Evolutionary conservation across 768 basidiomycete genomes (phyloP).

Genomic region (Mycena albidolilacea): DNA sequence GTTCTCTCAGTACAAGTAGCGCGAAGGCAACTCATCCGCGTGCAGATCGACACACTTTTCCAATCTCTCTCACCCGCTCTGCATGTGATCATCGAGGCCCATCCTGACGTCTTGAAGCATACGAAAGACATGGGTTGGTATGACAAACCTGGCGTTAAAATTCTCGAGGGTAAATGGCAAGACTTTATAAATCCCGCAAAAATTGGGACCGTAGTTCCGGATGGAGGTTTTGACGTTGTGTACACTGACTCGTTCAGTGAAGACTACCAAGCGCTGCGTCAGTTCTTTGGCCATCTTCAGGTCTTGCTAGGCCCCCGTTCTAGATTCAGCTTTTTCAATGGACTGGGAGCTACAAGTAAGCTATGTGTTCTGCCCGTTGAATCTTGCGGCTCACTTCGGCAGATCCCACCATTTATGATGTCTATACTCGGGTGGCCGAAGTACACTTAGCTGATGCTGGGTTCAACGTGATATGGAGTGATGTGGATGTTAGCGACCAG

Average conservation of each 20-base stretch:
- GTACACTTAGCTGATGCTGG: constrained; percentile 89
- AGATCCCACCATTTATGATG: constrained; percentile 93
- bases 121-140: constrained; percentile 88
- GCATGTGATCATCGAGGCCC: constrained; percentile 96
- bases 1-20: constrained; percentile 44
- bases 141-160: constrained; percentile 78
- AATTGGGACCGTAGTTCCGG: constrained; percentile 58
- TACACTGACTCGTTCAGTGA: constrained; percentile 97
- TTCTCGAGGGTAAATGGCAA: constrained; percentile 96
- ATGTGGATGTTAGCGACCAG: constrained; percentile 77
- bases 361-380: constrained; percentile 30
- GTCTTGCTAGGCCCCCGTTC: constrained; percentile 82
- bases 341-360: constrained; percentile 94
- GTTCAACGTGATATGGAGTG: constrained; percentile 83
- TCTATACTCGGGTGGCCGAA: constrained; percentile 89
- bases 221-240: constrained; percentile 87
- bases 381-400: constrained; percentile 26
- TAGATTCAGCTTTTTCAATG: constrained; percentile 98
- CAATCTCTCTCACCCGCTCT: constrained; percentile 75
- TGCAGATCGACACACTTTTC: constrained; percentile 87
- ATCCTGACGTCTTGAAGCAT: constrained; percentile 89
- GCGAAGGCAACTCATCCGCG: constrained; percentile 16
- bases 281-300: constrained; percentile 87
- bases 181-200: constrained; percentile 77
- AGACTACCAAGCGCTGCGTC: constrained; percentile 82